These are phyloP conservation scores for Cairneyella variabilis DNA, from an alignment of 495 filamentous ascomycete species.

Conservation along the genomic window DNA sequence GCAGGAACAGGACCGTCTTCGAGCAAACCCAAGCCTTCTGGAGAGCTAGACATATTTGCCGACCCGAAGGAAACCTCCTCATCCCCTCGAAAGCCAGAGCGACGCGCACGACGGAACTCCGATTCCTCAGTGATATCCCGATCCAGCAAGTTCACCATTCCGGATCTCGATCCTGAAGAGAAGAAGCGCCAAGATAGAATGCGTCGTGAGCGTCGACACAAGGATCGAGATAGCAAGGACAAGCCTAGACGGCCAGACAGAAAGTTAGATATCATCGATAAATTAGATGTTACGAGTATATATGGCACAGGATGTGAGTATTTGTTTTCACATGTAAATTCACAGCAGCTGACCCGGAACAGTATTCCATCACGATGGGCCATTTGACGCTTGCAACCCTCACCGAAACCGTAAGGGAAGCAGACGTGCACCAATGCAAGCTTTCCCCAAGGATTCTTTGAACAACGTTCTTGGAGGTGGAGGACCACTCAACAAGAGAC, in stretches of 20 bases:
- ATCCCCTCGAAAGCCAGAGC: constrained; percentile 36
- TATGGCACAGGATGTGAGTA: constrained; percentile 87
- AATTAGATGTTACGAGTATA: constrained; percentile 94
- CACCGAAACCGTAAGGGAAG: constrained; percentile 86
- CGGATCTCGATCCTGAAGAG: constrained; percentile 60
- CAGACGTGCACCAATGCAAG: constrained; percentile 88
- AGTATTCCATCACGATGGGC: constrained; percentile 99
- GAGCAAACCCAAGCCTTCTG: constrained; percentile 29
- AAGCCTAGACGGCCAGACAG: constrained; percentile 53
- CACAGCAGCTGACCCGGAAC: constrained; percentile 7
- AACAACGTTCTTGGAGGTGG: constrained; percentile 91
- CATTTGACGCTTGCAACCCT: constrained; percentile 96
- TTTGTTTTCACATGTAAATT: neutral
- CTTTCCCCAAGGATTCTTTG: constrained; percentile 83
- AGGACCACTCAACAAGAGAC: constrained; percentile 75
- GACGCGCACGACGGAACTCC: constrained; percentile 79
- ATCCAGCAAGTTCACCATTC: neutral
- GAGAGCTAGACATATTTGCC: constrained; percentile 55
- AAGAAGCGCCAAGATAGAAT: constrained; percentile 66
- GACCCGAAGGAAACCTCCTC: constrained; percentile 39
- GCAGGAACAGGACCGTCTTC: constrained; percentile 6
- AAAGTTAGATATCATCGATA: constrained; percentile 90
- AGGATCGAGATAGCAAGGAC: constrained; percentile 52
- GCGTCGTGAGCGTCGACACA: constrained; percentile 66
- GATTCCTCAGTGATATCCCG: constrained; percentile 83